Evolutionary conservation across 352 stramenopile genomes (phyloP), one percentile per base, ranked within the genome.

Genomic region (Phytopythium aichiense): DNA sequence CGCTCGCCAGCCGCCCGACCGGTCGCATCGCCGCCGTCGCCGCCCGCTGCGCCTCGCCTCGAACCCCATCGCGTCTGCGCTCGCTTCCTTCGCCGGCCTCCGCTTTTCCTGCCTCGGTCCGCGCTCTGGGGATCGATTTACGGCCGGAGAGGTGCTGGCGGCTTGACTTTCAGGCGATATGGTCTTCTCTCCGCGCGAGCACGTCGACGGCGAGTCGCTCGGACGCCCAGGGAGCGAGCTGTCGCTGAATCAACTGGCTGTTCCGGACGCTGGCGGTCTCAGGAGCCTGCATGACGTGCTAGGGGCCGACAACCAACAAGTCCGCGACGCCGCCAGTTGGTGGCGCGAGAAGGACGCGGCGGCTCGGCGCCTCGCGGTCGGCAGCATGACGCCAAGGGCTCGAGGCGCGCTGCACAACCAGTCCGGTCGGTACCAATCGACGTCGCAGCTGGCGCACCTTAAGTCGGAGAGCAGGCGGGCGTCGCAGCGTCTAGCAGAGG

Each of bases 381-480:
- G 20, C 7, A 45, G 20, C 20, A 12, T 31, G 33, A 57, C 52
- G 11, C 52, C 52, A 2, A 5, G 52, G 33, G 4, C 31, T 11
- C 16, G 20, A 22, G 30, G 16, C 2, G 28, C 30, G 18, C 25
- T 18, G 25, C 49, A 40, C 51, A 38, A 18, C 13, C 30, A 45
- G 52, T 31, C 11, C 2, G 20, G 35, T 0, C 52, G 30, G 11
- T 20, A 28, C 31, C 31, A 45, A 11, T 43, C 33, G 13, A 13
- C 31, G 5, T 60, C 55, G 38, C 55, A 60, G 55, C 55, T 60
- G 12, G 55, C 40, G 25, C 55, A 60, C 55, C 15, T 60, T 2
- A 60, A 60, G 40, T 42, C 22, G 11, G 55, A 51, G 40, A 60
- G 55, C 55, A 49, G 55, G 25, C 55, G 55, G 33, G 55, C 38